Conservation (phyloP, 176 grass and related monocot species). For the Juncus inflexus region DNA sequence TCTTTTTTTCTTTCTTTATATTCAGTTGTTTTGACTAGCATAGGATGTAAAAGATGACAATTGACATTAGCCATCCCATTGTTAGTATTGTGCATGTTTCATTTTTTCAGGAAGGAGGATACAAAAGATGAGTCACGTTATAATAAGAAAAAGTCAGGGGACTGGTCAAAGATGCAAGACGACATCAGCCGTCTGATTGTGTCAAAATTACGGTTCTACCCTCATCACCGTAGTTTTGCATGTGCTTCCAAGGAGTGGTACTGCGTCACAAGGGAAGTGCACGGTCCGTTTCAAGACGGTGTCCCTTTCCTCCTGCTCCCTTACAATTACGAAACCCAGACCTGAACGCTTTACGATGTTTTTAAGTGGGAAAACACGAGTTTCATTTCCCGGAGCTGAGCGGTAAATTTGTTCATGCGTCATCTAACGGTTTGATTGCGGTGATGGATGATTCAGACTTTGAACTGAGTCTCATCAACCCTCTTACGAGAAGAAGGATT, state of each 20-base stretch:
- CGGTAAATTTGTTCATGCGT: constrained; percentile 6
- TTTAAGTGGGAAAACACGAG: neutral
- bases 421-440: neutral
- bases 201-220: neutral
- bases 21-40: neutral
- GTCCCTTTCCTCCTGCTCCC: neutral
- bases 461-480: neutral
- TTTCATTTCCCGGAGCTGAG: neutral
- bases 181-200: constrained; percentile 1
- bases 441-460: neutral
- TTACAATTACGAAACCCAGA: constrained; percentile 1
- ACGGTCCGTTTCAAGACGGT: constrained; percentile 8
- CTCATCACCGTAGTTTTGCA: neutral
- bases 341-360: neutral
- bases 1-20: neutral
- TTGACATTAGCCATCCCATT: neutral
- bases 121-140: too few species aligned
- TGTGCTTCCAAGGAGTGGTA: neutral
- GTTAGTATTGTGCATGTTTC: too few species aligned
- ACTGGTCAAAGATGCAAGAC: neutral
- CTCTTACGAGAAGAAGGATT: neutral
- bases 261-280: neutral
- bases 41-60: neutral
- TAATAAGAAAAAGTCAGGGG: neutral
- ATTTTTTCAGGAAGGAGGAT: too few species aligned